Conservation (phyloP, 2,329 filamentous ascomycete genomes). For the Claviceps sp. region DNA sequence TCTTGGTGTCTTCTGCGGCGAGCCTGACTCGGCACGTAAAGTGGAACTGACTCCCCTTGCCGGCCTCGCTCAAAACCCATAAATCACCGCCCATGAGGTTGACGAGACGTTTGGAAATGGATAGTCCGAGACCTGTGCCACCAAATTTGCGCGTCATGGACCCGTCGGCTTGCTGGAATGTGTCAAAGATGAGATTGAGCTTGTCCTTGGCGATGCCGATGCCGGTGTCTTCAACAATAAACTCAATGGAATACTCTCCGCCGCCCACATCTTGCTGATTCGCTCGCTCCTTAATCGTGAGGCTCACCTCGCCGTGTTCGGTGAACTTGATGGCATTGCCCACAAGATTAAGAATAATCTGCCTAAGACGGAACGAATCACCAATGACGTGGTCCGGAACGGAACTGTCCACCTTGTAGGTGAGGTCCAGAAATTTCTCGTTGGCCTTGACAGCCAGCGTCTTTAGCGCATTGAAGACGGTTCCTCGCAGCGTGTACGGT, state of each 20-base stretch:
- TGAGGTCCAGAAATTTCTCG: conserved; percentile 84
- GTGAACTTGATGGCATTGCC: conserved; percentile 99
- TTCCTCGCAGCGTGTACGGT: conserved; percentile 84
- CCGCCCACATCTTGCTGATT: conserved; percentile 47
- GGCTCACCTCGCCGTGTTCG: conserved; percentile 87
- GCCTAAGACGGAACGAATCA: conserved; percentile 88
- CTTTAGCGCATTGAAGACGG: conserved; percentile 94
- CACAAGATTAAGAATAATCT: conserved; percentile 94
- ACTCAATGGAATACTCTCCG: conserved; percentile 86
- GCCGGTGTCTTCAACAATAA: conserved; percentile 88
- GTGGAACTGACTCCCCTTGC: conserved; percentile 86
- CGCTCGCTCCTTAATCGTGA: conserved; percentile 66
- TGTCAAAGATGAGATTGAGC: conserved; percentile 94
- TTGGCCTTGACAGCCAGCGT: conserved; percentile 95
- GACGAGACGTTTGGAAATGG: conserved; percentile 88
- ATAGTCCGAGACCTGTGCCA: conserved; percentile 83
- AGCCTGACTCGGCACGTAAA: conserved; percentile 89
- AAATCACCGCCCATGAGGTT: conserved; percentile 94
- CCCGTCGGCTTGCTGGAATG: conserved; percentile 95
- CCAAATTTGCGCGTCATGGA: conserved; percentile 95
- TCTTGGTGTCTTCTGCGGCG: conserved; percentile 62
- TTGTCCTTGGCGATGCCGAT: conserved; percentile 95
- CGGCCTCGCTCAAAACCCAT: conserved; percentile 88
- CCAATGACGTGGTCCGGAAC: conserved; percentile 93
- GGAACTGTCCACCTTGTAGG: conserved; percentile 83